Percentiles rank a stretch among this genome's conserved stretches.
These are phyloP conservation scores for Mortierella antarctica DNA, from an alignment of 192 early-diverging fungal species.

Conservation along the genomic window DNA sequence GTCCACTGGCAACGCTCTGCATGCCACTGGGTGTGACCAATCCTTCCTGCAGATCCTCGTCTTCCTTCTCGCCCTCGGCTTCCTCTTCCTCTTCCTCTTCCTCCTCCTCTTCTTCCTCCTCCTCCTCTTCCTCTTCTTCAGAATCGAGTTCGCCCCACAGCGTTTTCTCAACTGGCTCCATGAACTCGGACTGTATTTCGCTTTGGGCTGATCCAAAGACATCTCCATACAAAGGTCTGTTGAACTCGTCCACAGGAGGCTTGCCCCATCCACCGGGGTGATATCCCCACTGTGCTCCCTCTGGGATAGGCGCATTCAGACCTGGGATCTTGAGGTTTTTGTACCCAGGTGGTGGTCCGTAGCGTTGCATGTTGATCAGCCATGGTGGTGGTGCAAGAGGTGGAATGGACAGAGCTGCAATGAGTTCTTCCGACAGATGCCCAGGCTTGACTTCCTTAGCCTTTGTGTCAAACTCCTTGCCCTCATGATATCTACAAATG, in stretches of 20 bases:
- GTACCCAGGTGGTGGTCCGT: constrained; percentile 96
- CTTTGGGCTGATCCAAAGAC: constrained; percentile 83
- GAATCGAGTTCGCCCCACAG: constrained; percentile 93
- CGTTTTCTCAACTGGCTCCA: constrained; percentile 76
- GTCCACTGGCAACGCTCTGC: constrained; percentile 74
- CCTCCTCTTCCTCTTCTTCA: constrained; percentile 61
- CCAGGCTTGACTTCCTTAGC: constrained; percentile 92
- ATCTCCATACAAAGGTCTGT: constrained; percentile 94
- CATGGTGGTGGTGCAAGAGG: constrained; percentile 95
- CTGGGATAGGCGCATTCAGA: constrained; percentile 95
- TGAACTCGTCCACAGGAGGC: constrained; percentile 87
- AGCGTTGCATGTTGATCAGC: constrained; percentile 98
- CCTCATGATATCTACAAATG: constrained; percentile 86
- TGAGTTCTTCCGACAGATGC: constrained; percentile 85
- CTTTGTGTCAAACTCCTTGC: constrained; percentile 94
- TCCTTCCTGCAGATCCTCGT: constrained; percentile 67
- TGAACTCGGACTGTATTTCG: constrained; percentile 66
- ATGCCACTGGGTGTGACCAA: constrained; percentile 89
- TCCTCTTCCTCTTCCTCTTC: constrained; percentile 74
- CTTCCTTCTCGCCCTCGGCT: constrained; percentile 63
- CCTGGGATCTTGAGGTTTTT: constrained; percentile 92
- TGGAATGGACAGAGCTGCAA: constrained; percentile 89
- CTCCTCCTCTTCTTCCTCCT: constrained; percentile 78
- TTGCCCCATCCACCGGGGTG: constrained; percentile 96
- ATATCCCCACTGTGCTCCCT: constrained; percentile 97